Conservation (phyloP, 78 protist species). For the Acrasis kona region DNA sequence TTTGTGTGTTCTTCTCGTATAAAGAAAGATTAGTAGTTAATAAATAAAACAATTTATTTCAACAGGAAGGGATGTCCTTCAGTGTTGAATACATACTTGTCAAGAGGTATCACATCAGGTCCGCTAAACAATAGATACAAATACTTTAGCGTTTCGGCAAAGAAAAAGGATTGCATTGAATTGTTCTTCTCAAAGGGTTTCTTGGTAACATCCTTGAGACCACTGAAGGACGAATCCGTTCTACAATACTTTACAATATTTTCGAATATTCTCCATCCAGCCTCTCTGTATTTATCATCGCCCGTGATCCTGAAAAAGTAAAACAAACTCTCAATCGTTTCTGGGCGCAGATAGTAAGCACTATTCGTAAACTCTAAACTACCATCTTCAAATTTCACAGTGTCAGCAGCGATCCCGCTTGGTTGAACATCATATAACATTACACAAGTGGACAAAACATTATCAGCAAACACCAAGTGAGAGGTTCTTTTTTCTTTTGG, state of each 20-base stretch:
- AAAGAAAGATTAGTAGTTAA: too few species aligned
- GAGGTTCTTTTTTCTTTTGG: too few species aligned
- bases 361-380: too few species aligned
- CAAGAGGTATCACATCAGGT: slow-evolving; percentile 49
- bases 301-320: slow-evolving; percentile 45
- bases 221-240: neutral
- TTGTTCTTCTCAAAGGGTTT: slow-evolving; percentile 10
- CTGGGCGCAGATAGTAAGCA: slow-evolving; percentile 28
- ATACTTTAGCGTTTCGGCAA: slow-evolving; percentile 87
- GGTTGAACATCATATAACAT: too few species aligned
- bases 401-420: too few species aligned
- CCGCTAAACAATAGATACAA: slow-evolving; percentile 51
- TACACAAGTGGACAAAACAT: too few species aligned
- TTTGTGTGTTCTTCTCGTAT: too few species aligned
- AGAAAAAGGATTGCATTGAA: slow-evolving; percentile 60
- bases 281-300: slow-evolving; percentile 36
- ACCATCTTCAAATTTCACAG: too few species aligned
- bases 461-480: too few species aligned
- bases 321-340: slow-evolving; percentile 38
- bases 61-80: slow-evolving; percentile 94
- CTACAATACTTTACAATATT: slow-evolving; percentile 7
- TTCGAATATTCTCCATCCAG: slow-evolving; percentile 25
- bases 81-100: slow-evolving; percentile 83
- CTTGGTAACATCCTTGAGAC: neutral
- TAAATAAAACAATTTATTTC: too few species aligned